Base-by-base conservation (phyloP, 495 filamentous ascomycete genomes). In the Xylaria curta region DNA sequence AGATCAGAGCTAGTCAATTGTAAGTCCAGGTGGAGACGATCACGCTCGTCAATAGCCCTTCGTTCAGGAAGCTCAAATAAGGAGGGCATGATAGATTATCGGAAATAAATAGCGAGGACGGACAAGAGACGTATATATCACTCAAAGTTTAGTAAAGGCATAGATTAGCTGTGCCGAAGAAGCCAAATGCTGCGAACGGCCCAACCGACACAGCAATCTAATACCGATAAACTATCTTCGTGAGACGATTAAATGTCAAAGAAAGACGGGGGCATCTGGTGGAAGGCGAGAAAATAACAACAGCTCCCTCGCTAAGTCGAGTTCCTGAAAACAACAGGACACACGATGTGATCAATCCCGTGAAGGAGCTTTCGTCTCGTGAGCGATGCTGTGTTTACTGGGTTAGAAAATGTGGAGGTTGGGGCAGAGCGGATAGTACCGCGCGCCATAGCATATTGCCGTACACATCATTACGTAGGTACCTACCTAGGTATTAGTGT, bases 21-120 rank as follows among this genome's bases (percentile, higher is more conserved):
- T n/a, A 79, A 68, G 24, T 78, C 67, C 42, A 79, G 26, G 53
- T 76, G 76, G 15, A 79, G 69, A 28, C 42, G 53, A 51, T 71
- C 69, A 7, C 51, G 60, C 49, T 60, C 51, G 15, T 12, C 28
- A 24, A 71, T 66, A 53, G n/a, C 59, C 33, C 42, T 64, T 38
- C 19, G 17, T n/a, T 47, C 56, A 56, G 8, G 12, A 19, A 17
- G 44, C 59, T 33, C 19, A 40, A 31, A 42, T 3, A 13, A 38
- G 3, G 72, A 69, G 47, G 77, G 44, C 77, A 78, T 78, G 33
- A 4, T 64, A 21, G 21, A n/a, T 26, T 47, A 24, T n/a, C 26
- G n/a, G 8, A 15, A 17, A 62, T 17, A 44, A n/a, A 5, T 8
- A 59, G 28, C 0, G 26, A n/a, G 33, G 21, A 21, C 4, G 31